Conservation (phyloP, 352 stramenopile genomes). For the Globisporangium parvum region DNA sequence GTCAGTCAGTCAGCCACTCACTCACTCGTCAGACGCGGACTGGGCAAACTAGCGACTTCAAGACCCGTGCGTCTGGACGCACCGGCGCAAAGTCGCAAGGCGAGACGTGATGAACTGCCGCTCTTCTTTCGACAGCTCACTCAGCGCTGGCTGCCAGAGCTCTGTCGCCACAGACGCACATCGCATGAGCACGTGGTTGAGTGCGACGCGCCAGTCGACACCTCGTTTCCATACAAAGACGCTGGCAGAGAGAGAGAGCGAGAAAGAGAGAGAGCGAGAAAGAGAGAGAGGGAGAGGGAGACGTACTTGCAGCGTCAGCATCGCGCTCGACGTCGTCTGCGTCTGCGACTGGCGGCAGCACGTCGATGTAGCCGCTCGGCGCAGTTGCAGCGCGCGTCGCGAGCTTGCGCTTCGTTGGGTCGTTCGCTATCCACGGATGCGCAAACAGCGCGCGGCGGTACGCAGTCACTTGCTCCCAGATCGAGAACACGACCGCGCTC, state of each 20-base stretch:
- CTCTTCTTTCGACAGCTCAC: slow-evolving; percentile 64
- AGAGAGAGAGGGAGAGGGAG: neutral
- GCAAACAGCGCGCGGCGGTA: slow-evolving; percentile 50
- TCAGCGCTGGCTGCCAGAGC: slow-evolving; percentile 66
- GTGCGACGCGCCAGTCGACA: neutral
- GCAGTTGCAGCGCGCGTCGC: slow-evolving; percentile 15
- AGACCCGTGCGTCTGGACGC: slow-evolving; percentile 11
- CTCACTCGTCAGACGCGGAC: too few relatives aligned
- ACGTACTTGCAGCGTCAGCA: slow-evolving; percentile 31
- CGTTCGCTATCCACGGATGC: slow-evolving; percentile 55
- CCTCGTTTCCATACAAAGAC: too few relatives aligned
- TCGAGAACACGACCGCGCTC: slow-evolving; percentile 61
- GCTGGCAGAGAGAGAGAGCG: too few relatives aligned
- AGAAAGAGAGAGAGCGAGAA: too few relatives aligned
- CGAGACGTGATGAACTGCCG: slow-evolving; percentile 56
- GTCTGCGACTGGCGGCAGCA: slow-evolving; percentile 31
- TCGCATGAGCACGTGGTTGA: neutral
- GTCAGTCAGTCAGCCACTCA: neutral
- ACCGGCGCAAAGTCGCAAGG: slow-evolving; percentile 29
- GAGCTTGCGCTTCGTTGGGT: slow-evolving; percentile 16
- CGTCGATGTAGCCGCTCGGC: slow-evolving; percentile 39
- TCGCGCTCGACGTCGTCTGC: slow-evolving; percentile 42
- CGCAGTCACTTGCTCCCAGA: slow-evolving; percentile 62
- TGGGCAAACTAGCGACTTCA: too few relatives aligned
- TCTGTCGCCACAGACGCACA: slow-evolving; percentile 18